A percentile compares a stretch with the other conserved stretches of the same genome.
Evolutionary conservation across 257 asterid species (phyloP).

Genomic region (Ballota nigra): DNA sequence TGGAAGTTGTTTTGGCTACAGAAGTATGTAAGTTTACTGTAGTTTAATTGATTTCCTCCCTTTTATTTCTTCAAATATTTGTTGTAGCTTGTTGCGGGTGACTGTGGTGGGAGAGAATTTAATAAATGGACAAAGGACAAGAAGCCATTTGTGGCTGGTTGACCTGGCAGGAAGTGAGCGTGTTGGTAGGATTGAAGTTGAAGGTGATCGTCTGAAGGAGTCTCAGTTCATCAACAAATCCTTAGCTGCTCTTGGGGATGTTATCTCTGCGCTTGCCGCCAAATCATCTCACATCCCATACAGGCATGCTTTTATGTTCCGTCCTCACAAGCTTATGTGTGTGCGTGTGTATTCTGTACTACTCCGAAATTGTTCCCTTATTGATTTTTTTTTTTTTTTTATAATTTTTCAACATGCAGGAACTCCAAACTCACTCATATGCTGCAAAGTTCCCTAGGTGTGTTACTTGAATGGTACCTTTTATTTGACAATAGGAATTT

Average conservation of each 20-base stretch:
- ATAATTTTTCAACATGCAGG: slow-evolving; percentile 39
- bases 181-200: slow-evolving; percentile 85
- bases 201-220: slow-evolving; percentile 93
- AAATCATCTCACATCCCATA: slow-evolving; percentile 47
- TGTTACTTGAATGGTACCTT: slow-evolving; percentile 18
- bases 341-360: not conserved
- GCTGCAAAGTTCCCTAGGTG: slow-evolving; percentile 96
- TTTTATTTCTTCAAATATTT: not conserved
- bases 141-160: slow-evolving; percentile 96
- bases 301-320: slow-evolving; percentile 35
- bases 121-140: slow-evolving; percentile 76
- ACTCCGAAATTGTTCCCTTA: slow-evolving; percentile 17
- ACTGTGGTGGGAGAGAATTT: slow-evolving; percentile 75
- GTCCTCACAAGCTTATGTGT: not conserved
- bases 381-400: slow-evolving; percentile 21
- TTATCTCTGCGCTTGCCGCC: slow-evolving; percentile 90
- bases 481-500: not conserved
- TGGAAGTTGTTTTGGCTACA: not conserved
- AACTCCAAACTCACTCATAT: slow-evolving; percentile 98
- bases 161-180: slow-evolving; percentile 99
- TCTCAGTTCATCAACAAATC: slow-evolving; percentile 95
- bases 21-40: not conserved
- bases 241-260: slow-evolving; percentile 93
- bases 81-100: slow-evolving; percentile 84
- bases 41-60: slow-evolving; percentile 1